Base-by-base conservation (phyloP, 768 basidiomycete species). In the Russula lepida region DNA sequence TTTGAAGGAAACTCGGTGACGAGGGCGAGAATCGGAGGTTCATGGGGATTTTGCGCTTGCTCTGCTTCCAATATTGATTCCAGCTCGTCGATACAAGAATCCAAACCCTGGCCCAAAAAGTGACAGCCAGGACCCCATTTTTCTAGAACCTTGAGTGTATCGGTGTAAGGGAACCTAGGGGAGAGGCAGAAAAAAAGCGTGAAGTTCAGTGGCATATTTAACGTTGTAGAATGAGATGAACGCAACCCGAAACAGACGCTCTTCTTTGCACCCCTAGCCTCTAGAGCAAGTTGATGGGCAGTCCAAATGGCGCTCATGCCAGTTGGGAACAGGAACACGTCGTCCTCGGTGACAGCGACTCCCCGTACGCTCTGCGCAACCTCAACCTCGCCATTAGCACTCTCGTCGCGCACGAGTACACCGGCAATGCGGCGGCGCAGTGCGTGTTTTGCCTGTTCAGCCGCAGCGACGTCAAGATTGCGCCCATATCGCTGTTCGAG, bases 221-320 rank as follows among this genome's bases (percentile, higher is more conserved):
- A 21, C 11, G 47, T 23, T 21, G 30, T 15, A 27, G 8, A 15
- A 15, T 25, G 23, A 56, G n/a, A 51, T 47, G n/a, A 17, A 19
- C 21, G 74, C 86, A 64, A 95, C 95, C 95, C 95, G 67, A 95
- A 98, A 69, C 92, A 95, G 32, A 95, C 82, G 67, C 91, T 95
- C 76, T 95, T 97, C 11, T 84, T 85, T 11, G 71, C 66, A 43
- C 83, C 80, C 32, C 77, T 75, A 3, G 75, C 78, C 27, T 75
- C 73, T 59, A 84, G 74, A 6, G 81, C 81, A 9, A 93, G 75
- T 65, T 88, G 81, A 69, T 97, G 93, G 0, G 93, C 85, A 69
- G 80, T 87, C 89, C 91, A 99, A 54, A 99, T 95, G 1, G 95
- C 94, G 35, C 86, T 75, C 95, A 99, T 98, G 1, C 95, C 95